These are phyloP conservation scores for Chaetomium fimeti DNA, from an alignment of 495 filamentous ascomycete species.

Conservation along the genomic window DNA sequence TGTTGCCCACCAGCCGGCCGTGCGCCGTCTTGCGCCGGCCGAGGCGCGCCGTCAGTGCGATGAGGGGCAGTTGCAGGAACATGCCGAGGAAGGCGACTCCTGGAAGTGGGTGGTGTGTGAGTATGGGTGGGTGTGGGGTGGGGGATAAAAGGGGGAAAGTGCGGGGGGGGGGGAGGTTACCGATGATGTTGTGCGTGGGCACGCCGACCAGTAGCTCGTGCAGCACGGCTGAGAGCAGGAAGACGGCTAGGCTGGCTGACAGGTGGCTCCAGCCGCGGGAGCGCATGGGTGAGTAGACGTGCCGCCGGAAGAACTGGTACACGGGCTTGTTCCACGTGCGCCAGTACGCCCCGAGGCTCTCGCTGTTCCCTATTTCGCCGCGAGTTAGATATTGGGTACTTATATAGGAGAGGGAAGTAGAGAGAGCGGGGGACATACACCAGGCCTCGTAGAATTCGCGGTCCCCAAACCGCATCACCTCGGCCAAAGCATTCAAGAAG, in stretches of 20 bases:
- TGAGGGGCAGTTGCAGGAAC: slow-evolving; percentile 87
- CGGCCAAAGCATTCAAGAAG: slow-evolving; percentile 83
- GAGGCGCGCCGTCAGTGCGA: slow-evolving; percentile 71
- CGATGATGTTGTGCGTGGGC: slow-evolving; percentile 91
- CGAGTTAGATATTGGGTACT: background rate
- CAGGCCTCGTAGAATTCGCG: slow-evolving; percentile 93
- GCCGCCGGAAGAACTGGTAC: slow-evolving; percentile 90
- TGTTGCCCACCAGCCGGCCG: slow-evolving; percentile 79
- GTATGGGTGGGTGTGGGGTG: too few relatives aligned
- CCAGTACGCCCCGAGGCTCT: slow-evolving; percentile 85
- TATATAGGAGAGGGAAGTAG: background rate
- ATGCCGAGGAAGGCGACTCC: slow-evolving; percentile 92
- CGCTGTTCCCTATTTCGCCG: slow-evolving; percentile 61
- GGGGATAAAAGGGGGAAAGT: background rate
- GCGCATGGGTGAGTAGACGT: slow-evolving; percentile 83
- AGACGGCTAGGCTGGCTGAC: slow-evolving; percentile 72
- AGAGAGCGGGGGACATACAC: slow-evolving; percentile 51
- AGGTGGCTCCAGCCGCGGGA: slow-evolving; percentile 71
- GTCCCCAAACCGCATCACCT: slow-evolving; percentile 86
- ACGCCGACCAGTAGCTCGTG: slow-evolving; percentile 93
- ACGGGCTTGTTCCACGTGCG: slow-evolving; percentile 96
- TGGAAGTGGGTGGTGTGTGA: slow-evolving; percentile 25
- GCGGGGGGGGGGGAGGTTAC: slow-evolving; percentile 47
- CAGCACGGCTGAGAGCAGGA: slow-evolving; percentile 78
- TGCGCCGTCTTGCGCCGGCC: slow-evolving; percentile 72